Percentiles rank a stretch among this genome's conserved stretches.
These are phyloP conservation scores for Daldinia vernicosa DNA, from an alignment of 495 filamentous ascomycete species.

Conservation along the genomic window DNA sequence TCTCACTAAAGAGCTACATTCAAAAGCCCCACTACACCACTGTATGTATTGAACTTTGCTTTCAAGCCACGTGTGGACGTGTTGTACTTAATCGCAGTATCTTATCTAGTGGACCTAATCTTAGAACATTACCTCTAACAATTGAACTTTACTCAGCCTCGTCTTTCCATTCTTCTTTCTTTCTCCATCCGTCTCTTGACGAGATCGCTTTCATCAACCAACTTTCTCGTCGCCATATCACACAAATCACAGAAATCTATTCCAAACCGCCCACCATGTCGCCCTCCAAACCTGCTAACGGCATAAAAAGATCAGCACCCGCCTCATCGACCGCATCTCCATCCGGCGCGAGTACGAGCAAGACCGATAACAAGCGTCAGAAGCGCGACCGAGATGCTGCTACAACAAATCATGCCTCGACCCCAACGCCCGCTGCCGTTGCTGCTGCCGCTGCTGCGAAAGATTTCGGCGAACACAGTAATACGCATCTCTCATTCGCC, in stretches of 20 bases:
- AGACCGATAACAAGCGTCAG: slow-evolving; percentile 44
- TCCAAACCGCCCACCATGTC: slow-evolving; percentile 11
- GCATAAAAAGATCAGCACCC: slow-evolving; percentile 36
- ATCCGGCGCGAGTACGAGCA: slow-evolving; percentile 17
- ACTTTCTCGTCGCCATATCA: slow-evolving; percentile 4
- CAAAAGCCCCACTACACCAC: background rate
- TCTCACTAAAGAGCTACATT: background rate
- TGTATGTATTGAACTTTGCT: background rate
- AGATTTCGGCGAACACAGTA: slow-evolving; percentile 80
- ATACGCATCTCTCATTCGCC: slow-evolving; percentile 84
- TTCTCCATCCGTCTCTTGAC: slow-evolving; percentile 33
- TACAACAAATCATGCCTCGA: slow-evolving; percentile 47
- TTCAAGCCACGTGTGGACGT: background rate
- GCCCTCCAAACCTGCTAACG: slow-evolving; percentile 31
- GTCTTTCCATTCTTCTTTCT: slow-evolving; percentile 27
- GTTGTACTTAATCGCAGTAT: background rate
- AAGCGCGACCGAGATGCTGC: slow-evolving; percentile 40
- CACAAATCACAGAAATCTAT: background rate
- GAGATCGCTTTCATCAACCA: slow-evolving; percentile 18
- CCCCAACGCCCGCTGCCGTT: slow-evolving; percentile 56
- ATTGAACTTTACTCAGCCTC: slow-evolving; percentile 35
- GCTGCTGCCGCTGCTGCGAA: slow-evolving; percentile 64
- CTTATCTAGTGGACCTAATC: background rate
- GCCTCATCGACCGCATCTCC: slow-evolving; percentile 27
- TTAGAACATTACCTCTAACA: slow-evolving; percentile 11